Evolutionary conservation across 2,329 filamentous ascomycete genomes (phyloP).

Genomic region (Taxawa tesnikishii): DNA sequence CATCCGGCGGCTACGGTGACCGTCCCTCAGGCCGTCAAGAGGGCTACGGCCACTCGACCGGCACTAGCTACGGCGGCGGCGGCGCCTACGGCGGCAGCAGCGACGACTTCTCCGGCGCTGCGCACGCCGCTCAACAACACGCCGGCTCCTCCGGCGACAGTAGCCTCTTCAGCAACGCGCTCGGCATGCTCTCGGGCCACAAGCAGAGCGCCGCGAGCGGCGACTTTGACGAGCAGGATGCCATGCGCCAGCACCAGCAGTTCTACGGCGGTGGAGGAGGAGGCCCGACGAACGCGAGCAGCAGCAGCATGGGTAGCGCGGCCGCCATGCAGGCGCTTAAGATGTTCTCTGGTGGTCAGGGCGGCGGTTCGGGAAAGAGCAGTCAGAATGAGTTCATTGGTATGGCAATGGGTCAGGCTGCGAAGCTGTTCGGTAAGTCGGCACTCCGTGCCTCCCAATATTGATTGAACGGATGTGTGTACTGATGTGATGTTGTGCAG

Average conservation of each 20-base stretch:
- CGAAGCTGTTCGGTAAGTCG: slow-evolving; percentile 52
- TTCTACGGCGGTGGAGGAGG: slow-evolving; percentile 49
- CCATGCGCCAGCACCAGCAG: slow-evolving; percentile 62
- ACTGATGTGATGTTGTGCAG: slow-evolving; percentile 10
- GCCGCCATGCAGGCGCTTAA: slow-evolving; percentile 74
- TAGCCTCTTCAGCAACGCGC: slow-evolving; percentile 42
- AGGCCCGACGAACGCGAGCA: slow-evolving; percentile 32
- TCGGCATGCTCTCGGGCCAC: slow-evolving; percentile 43
- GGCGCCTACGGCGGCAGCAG: slow-evolving; percentile 24
- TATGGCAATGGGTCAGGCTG: slow-evolving; percentile 78
- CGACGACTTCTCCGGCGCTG: slow-evolving; percentile 42
- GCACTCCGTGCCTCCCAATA: not conserved
- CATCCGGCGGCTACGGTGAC: slow-evolving; percentile 11
- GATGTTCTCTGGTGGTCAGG: slow-evolving; percentile 44
- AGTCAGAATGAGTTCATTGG: slow-evolving; percentile 72
- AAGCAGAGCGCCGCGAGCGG: slow-evolving; percentile 37
- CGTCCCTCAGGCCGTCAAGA: slow-evolving; percentile 9
- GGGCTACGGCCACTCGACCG: slow-evolving; percentile 24
- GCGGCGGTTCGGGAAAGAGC: slow-evolving; percentile 21
- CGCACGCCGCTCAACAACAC: slow-evolving; percentile 42
- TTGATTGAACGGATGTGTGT: too few species aligned
- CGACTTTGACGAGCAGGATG: slow-evolving; percentile 51
- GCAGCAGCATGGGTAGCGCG: slow-evolving; percentile 51
- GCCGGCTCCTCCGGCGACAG: slow-evolving; percentile 37
- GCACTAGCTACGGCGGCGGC: slow-evolving; percentile 29